Base-by-base conservation (phyloP, 2,329 filamentous ascomycete species). In the Alternaria angustiovoidea region DNA sequence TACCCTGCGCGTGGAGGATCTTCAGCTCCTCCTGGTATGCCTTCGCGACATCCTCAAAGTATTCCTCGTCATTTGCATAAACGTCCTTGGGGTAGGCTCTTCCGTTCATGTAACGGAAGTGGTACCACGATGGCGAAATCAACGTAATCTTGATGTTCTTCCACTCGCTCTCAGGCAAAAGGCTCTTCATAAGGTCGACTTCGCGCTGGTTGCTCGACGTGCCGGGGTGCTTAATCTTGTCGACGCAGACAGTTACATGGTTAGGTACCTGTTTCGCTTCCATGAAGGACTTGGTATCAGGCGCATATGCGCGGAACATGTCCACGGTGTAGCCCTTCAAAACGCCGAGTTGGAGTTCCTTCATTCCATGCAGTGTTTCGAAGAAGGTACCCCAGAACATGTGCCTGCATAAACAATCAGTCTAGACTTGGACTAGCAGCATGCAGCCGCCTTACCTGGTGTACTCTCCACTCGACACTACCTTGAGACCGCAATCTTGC, bases 391-490 rank as follows among this genome's bases (percentile, higher is more conserved):
- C 84, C 83, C 84, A 86, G 76, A 87, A 86, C 83, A 86, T 78
- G 65, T 80, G 81, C 69, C 74, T 81, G 30, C 2, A 22, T 46
- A 39, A 22, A 12, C 22, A 24, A 41, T 75, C 44, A 73, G 68
- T 54, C 54, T 24, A 22, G 18, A 24, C 14, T 9, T 6, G 28
- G 14, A 38, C 44, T 51, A 38, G 32, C 4, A 28, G 38, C 24
- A 26, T 30, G 20, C 4, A 28, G 7, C 39, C 38, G 12, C 44
- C 32, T 51, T 39, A 77, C 75, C 75, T 73, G 11, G 73, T 73
- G 70, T 91, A 92, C 78, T 92, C 90, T 70, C 90, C 90, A 59
- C 89, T 89, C 4, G 88, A 89, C 52, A 92, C 81, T 16, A 86
- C 85, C 20, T 85, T 84, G 58, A 91, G 85, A 26, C 88, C 87